Evolutionary conservation across 441 rosid genomes (phyloP).

Genomic region (Flueggea neowawraea): DNA sequence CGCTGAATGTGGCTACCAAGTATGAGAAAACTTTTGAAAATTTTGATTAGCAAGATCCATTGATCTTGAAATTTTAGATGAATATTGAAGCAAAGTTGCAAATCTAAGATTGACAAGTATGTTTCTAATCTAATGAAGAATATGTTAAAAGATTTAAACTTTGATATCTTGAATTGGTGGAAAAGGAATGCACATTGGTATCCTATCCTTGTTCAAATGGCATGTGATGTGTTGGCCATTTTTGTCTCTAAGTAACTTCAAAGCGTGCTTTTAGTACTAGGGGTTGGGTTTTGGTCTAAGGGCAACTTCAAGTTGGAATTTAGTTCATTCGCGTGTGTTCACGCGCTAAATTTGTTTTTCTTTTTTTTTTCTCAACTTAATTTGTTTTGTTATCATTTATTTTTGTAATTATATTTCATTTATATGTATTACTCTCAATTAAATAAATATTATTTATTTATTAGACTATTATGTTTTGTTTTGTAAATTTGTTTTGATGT

Average conservation of each 20-base stretch:
- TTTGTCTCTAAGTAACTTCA: background rate
- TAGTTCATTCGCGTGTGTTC: too few species aligned
- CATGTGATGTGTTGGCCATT: background rate
- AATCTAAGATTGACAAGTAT: background rate
- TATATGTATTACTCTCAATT: too few species aligned
- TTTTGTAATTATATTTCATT: too few species aligned
- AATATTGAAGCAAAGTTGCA: background rate
- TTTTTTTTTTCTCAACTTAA: too few species aligned
- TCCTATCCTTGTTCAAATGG: background rate
- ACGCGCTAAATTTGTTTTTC: too few species aligned
- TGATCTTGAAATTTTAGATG: background rate
- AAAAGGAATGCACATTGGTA: background rate
- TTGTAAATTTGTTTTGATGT: too few species aligned
- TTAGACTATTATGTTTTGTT: too few species aligned
- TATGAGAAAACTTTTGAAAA: constrained; percentile 7
- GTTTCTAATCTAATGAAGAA: background rate
- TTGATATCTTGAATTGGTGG: background rate
- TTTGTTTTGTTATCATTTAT: too few species aligned
- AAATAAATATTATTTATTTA: too few species aligned
- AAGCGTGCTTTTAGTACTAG: background rate
- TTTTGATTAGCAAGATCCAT: background rate
- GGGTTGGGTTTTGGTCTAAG: too few species aligned
- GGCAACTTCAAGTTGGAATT: too few species aligned
- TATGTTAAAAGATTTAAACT: background rate
- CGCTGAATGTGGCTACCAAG: constrained; percentile 4